phyloP scores from a whole-genome alignment of 495 filamentous ascomycete species.

The Podospora didyma region DNA sequence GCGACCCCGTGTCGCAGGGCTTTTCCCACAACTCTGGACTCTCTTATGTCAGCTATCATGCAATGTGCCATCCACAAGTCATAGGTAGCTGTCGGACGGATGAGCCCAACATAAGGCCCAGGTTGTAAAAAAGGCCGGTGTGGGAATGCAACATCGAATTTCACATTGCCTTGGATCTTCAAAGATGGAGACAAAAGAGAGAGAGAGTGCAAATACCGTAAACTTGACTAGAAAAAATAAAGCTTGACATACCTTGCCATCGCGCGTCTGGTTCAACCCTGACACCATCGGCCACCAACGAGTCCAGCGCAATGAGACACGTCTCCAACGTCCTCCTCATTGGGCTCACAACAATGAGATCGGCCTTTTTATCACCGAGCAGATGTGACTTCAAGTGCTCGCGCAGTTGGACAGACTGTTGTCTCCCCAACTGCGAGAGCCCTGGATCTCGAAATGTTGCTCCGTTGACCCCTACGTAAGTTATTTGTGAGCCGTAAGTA shows the following conservation, averaged over 20 bases:
- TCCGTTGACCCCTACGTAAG: slow-evolving; percentile 34
- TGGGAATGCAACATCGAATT: slow-evolving; percentile 1
- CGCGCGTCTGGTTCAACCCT: slow-evolving; percentile 50
- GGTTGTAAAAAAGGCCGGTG: too few species aligned
- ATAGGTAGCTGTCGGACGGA: too few species aligned
- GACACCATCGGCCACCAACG: slow-evolving; percentile 49
- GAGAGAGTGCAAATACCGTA: too few species aligned
- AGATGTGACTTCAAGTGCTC: slow-evolving; percentile 40
- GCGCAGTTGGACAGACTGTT: slow-evolving; percentile 48
- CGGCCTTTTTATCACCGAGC: slow-evolving; percentile 44
- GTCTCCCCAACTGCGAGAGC: slow-evolving; percentile 50
- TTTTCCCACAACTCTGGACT: slow-evolving; percentile 46
- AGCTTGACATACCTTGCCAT: slow-evolving; percentile 42
- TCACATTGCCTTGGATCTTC: too few species aligned
- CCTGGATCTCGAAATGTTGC: slow-evolving; percentile 50
- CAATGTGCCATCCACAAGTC: too few species aligned
- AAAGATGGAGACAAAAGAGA: too few species aligned
- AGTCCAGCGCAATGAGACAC: slow-evolving; percentile 43
- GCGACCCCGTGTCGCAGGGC: slow-evolving; percentile 54
- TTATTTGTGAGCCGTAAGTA: too few species aligned
- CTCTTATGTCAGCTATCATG: too few species aligned
- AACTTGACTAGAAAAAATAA: not conserved
- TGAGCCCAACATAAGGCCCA: too few species aligned
- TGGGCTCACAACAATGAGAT: slow-evolving; percentile 54
- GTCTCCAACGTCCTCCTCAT: slow-evolving; percentile 58